A percentile compares a stretch with the other conserved stretches of the same genome.
Evolutionary conservation across 768 basidiomycete genomes (phyloP).

Genomic region (Cantharellus anzutake): DNA sequence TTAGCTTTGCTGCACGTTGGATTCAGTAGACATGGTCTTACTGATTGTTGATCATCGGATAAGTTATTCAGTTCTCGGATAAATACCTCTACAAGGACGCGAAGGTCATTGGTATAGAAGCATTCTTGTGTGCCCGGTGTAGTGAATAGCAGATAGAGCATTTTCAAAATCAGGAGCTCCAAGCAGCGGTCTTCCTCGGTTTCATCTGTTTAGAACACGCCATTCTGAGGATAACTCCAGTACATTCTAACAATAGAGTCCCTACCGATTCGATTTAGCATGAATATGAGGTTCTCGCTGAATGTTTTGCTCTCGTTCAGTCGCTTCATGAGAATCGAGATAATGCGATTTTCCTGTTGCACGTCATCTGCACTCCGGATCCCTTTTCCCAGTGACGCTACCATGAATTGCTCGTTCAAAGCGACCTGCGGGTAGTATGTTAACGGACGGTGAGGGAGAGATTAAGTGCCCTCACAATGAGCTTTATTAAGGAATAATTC

Average conservation of each 20-base stretch:
- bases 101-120: conserved; percentile 94
- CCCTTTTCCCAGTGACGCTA: conserved; percentile 34
- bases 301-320: conserved; percentile 83
- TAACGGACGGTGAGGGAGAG: neutral
- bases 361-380: conserved; percentile 1
- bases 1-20: neutral
- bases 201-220: conserved; percentile 29
- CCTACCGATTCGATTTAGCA: conserved; percentile 88
- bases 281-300: conserved; percentile 97
- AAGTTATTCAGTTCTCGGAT: conserved; percentile 83
- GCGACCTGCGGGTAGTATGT: conserved; percentile 38
- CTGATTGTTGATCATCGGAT: conserved; percentile 86
- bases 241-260: conserved; percentile 5
- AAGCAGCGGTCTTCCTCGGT: conserved; percentile 85
- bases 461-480: conserved; percentile 41
- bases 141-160: conserved; percentile 87
- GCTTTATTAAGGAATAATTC: conserved; percentile 89
- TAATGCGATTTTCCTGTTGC: conserved; percentile 45
- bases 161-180: conserved; percentile 84
- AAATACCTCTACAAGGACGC: conserved; percentile 94
- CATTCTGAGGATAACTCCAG: neutral
- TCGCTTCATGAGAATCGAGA: conserved; percentile 68
- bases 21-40: conserved; percentile 20
- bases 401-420: conserved; percentile 98
- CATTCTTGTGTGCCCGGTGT: conserved; percentile 85